Conservation (phyloP, 306 rosid genomes). For the Ormosia emarginata region DNA sequence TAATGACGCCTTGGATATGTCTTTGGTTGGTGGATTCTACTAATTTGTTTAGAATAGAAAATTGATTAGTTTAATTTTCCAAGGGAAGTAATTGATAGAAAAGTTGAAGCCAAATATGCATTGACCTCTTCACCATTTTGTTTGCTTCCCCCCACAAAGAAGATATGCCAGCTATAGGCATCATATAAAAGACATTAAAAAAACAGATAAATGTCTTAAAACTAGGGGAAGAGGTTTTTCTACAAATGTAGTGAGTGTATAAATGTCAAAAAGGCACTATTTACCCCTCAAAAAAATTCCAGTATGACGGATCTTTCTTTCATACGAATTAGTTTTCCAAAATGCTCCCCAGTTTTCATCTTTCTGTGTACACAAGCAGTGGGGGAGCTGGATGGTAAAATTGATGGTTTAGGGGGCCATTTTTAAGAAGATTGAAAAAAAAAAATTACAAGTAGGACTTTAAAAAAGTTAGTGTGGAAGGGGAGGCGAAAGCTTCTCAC, state of each 20-base stretch:
- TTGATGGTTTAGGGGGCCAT: too few relatives aligned
- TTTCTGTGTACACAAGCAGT: background rate
- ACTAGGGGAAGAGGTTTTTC: background rate
- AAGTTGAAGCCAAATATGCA: constrained; percentile 23
- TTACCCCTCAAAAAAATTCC: background rate
- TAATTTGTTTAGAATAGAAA: background rate
- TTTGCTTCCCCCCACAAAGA: constrained; percentile 18
- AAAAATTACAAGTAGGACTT: too few relatives aligned
- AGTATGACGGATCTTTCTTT: background rate
- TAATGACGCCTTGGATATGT: constrained; percentile 12
- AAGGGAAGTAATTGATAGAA: background rate
- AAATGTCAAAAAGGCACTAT: constrained; percentile 26
- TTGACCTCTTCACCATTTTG: constrained; percentile 42
- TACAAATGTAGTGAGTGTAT: constrained; percentile 24
- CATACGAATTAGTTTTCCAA: background rate
- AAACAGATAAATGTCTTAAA: background rate
- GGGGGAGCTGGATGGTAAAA: too few relatives aligned
- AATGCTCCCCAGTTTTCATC: background rate
- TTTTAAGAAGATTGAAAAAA: too few relatives aligned
- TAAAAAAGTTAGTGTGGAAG: too few relatives aligned
- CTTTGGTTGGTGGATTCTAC: constrained; percentile 7
- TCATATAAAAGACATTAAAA: constrained; percentile 14
- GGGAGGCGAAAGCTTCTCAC: too few relatives aligned
- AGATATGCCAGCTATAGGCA: constrained; percentile 43
- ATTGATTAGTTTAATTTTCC: background rate